Evolutionary conservation across 2,329 filamentous ascomycete genomes (phyloP).

Genomic region (Penicillium sp.): DNA sequence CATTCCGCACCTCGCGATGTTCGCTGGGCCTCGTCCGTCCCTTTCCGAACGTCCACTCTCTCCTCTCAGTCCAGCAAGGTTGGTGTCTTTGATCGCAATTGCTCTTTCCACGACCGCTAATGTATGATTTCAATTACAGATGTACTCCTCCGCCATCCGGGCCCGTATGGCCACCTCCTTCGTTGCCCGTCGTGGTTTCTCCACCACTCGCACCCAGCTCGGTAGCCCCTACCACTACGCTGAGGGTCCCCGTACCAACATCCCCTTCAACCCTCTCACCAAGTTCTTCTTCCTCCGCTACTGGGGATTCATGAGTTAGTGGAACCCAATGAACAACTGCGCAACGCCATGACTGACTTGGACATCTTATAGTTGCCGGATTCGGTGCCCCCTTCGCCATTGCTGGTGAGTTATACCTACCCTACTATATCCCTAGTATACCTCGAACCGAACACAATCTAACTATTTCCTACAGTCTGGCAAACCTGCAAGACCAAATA

Average conservation of each 20-base stretch:
- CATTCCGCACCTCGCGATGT: constrained; percentile 28
- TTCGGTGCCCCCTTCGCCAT: constrained; percentile 64
- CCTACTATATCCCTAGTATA: neutral
- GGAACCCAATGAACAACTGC: constrained; percentile 2
- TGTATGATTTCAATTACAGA: constrained; percentile 55
- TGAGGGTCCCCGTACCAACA: constrained; percentile 90
- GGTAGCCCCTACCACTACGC: constrained; percentile 97
- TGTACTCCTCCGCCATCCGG: constrained; percentile 71
- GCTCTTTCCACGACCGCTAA: constrained; percentile 39
- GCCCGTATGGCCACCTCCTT: constrained; percentile 61
- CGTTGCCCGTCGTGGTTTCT: constrained; percentile 90
- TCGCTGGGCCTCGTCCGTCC: constrained; percentile 24
- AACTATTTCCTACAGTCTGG: constrained; percentile 55
- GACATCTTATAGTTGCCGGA: constrained; percentile 51
- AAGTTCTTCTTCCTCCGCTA: constrained; percentile 81
- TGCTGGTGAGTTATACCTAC: constrained; percentile 56
- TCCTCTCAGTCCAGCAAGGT: constrained; percentile 36
- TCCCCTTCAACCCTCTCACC: constrained; percentile 95
- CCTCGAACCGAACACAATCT: constrained; percentile 20
- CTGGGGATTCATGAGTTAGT: constrained; percentile 76
- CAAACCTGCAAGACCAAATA: constrained; percentile 65
- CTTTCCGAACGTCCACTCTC: constrained; percentile 26
- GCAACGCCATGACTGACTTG: constrained; percentile 39
- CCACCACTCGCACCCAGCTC: constrained; percentile 81
- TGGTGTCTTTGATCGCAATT: constrained; percentile 21